Base-by-base conservation (phyloP, 202 grass and related monocot species). In the Saccharum hybrid region DNA sequence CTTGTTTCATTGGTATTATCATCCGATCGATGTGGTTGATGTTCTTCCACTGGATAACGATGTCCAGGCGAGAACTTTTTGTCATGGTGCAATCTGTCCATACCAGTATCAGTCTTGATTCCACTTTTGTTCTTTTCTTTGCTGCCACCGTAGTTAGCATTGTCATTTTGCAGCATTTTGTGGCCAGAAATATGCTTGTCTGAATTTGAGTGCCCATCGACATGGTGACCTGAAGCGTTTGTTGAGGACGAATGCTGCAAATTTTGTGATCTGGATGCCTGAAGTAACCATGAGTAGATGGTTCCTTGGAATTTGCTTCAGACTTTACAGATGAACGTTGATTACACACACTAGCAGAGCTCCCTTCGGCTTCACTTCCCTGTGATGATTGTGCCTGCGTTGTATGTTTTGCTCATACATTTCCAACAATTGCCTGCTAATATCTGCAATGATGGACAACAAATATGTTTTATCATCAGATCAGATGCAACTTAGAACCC, bases 361-460 rank as follows among this genome's bases (percentile, higher is more conserved):
- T 93, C 45, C 89, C 90, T 80, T 98, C 92, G 1, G 90, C 77
- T 23, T 92, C 92, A 86, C 89, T 88, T 77, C 87, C 87, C 42
- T 91, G 90, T 31, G 89, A 91, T 63, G 85, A 42, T 54, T 77
- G 88, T 56, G 87, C 81, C 36, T 77, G 86, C 26, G 87, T 71
- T 1, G 85, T 74, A 72, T 89, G 62, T 95, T 95, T 82, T 98
- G 96, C 71, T 93, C 92, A 68, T 98, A 98, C 28, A 98, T 52
- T 77, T 98, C 96, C 88, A 98, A 82, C 92, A 98, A 95, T 85
- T 98, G 96, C 70, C 91, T 95, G 88, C 92, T 92, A 63, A 95
- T 85, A 81, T 95, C 96, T 95, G 91, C 45, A 80, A 87, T 31
- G 4, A 65, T 77, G n/a, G 10, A 39, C 9, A 31, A 56, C 43